Evolutionary conservation across 805 yeast species (phyloP).

Genomic region (Candida tammaniensis): DNA sequence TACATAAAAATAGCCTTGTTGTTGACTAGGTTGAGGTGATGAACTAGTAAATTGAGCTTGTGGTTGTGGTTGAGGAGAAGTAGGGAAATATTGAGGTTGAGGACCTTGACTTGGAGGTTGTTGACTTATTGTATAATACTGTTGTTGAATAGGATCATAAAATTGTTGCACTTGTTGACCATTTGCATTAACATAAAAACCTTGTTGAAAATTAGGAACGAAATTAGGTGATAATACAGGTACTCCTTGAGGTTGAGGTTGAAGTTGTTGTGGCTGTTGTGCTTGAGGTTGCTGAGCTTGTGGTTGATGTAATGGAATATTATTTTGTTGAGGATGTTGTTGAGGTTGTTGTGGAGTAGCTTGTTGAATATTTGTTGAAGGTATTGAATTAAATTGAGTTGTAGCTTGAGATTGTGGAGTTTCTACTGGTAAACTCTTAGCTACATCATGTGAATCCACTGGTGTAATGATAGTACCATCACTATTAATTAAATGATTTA

Average conservation of each 20-base stretch:
- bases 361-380: not conserved
- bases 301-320: slow-evolving; percentile 7
- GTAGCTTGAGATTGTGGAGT: slow-evolving; percentile 1
- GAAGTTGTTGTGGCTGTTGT: slow-evolving; percentile 1
- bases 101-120: slow-evolving; percentile 25
- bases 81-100: slow-evolving; percentile 38
- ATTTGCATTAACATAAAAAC: slow-evolving; percentile 20
- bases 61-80: slow-evolving; percentile 29
- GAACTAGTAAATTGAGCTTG: slow-evolving; percentile 6
- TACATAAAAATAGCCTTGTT: slow-evolving; percentile 4
- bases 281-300: slow-evolving; percentile 1
- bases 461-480: slow-evolving; percentile 46
- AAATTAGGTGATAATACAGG: slow-evolving; percentile 13
- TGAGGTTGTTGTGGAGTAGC: slow-evolving; percentile 1
- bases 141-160: slow-evolving; percentile 45
- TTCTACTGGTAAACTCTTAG: slow-evolving; percentile 3
- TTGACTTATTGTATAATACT: slow-evolving; percentile 39
- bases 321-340: slow-evolving; percentile 4
- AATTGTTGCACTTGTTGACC: slow-evolving; percentile 37
- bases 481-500: slow-evolving; percentile 42
- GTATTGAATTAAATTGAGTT: not conserved
- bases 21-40: slow-evolving; percentile 5
- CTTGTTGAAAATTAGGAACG: slow-evolving; percentile 14
- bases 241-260: slow-evolving; percentile 12
- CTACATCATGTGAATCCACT: slow-evolving; percentile 24